Percentiles rank a stretch among this genome's conserved stretches.
phyloP scores from a whole-genome alignment of 345 rosid species.

The Trapa incisa region DNA sequence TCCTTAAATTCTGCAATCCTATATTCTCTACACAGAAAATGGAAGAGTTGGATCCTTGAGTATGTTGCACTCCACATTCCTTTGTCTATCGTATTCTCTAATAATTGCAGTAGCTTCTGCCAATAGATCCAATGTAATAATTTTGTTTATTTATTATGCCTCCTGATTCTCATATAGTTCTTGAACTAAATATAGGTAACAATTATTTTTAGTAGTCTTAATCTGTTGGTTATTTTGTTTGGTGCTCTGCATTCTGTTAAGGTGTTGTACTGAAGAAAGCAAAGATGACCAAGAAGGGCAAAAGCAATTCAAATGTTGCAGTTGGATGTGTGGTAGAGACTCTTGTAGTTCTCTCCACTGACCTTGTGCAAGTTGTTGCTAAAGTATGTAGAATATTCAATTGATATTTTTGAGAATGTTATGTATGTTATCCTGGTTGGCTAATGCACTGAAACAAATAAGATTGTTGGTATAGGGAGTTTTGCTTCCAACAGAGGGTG shows the following conservation, averaged over 20 bases:
- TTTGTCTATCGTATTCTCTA: not conserved
- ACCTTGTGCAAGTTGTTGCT: conserved; percentile 78
- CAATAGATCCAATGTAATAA: not conserved
- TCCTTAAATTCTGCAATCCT: not conserved
- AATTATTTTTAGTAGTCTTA: not conserved
- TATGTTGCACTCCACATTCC: not conserved
- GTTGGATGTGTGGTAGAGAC: conserved; percentile 44
- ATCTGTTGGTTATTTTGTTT: not conserved
- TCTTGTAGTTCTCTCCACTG: conserved; percentile 48
- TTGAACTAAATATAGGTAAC: not conserved
- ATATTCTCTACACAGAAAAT: not conserved
- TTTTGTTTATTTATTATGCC: not conserved
- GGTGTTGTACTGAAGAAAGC: conserved; percentile 85
- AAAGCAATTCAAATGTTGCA: conserved; percentile 44
- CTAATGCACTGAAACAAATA: conserved; percentile 7
- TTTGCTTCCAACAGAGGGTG: conserved; percentile 36
- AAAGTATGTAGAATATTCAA: conserved; percentile 28
- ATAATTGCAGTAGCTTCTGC: not conserved
- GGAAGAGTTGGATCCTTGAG: not conserved
- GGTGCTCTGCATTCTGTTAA: conserved; percentile 14
- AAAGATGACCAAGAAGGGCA: conserved; percentile 57
- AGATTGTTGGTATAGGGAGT: conserved; percentile 34
- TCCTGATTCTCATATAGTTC: not conserved
- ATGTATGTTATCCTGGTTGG: not conserved
- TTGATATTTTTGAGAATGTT: not conserved